These are phyloP conservation scores for Dactylellina cionopaga DNA, from an alignment of 2,329 filamentous ascomycete species.

Conservation along the genomic window DNA sequence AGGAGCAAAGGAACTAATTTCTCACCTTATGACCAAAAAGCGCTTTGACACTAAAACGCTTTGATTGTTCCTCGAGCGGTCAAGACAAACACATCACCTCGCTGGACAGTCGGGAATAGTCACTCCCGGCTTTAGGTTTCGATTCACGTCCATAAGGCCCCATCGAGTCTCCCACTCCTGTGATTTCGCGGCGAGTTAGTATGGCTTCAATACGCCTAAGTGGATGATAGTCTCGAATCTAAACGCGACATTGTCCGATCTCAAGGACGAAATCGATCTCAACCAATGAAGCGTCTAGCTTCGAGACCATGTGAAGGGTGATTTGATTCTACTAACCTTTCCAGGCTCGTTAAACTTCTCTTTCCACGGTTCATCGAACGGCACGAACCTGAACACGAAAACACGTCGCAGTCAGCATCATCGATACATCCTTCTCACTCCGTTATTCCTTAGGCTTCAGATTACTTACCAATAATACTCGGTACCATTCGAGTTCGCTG, in stretches of 20 bases:
- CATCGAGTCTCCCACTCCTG: conserved; percentile 94
- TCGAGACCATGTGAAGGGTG: not conserved
- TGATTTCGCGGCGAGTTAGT: conserved; percentile 56
- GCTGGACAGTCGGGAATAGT: conserved; percentile 80
- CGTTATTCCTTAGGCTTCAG: not conserved
- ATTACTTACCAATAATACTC: conserved; percentile 85
- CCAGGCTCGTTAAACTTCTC: conserved; percentile 71
- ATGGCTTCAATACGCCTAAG: no score
- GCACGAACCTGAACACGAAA: conserved; percentile 76
- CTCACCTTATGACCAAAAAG: conserved; percentile 39
- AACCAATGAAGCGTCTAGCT: no score
- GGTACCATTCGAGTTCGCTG: conserved; percentile 80
- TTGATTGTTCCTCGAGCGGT: conserved; percentile 18
- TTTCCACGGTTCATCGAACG: conserved; percentile 98
- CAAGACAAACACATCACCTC: conserved; percentile 55
- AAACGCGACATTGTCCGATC: no score
- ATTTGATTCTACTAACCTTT: conserved; percentile 38
- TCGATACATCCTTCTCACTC: conserved; percentile 24
- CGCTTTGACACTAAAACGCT: conserved; percentile 50
- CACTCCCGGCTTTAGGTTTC: conserved; percentile 83
- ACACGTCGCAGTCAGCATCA: conserved; percentile 13
- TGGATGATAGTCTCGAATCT: no score
- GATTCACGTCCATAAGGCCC: conserved; percentile 86
- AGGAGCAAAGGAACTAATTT: conserved; percentile 25
- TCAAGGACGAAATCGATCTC: no score